Evolutionary conservation across 2,329 filamentous ascomycete species (phyloP).

Genomic region (Diatrype stigma): DNA sequence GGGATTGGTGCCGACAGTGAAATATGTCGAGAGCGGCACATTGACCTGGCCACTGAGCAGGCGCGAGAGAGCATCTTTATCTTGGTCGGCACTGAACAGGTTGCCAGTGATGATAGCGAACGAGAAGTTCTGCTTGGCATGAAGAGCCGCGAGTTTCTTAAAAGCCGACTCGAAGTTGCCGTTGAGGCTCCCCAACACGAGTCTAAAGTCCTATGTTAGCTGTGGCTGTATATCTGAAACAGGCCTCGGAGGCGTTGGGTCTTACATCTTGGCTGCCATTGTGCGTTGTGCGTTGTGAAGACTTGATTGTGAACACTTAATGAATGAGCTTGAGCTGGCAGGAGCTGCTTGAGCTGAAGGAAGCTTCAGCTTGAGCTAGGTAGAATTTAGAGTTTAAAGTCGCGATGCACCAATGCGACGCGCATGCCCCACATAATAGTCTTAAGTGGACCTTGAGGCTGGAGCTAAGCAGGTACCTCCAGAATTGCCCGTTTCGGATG

Average conservation of each 20-base stretch:
- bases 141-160: conserved; percentile 72
- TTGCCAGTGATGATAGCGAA: conserved; percentile 83
- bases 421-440: neutral
- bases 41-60: conserved; percentile 69
- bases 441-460: neutral
- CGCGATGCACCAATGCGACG: neutral
- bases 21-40: conserved; percentile 84
- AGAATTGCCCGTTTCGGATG: neutral
- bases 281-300: conserved; percentile 1
- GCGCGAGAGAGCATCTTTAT: conserved; percentile 54
- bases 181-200: conserved; percentile 79
- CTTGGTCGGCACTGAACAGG: conserved; percentile 63
- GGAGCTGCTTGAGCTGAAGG: neutral
- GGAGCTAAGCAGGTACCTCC: neutral
- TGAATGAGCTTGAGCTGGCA: no score
- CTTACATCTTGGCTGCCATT: conserved; percentile 50
- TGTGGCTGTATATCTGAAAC: neutral
- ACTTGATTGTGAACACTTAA: no score
- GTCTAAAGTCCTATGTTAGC: conserved; percentile 39
- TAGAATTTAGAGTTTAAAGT: neutral
- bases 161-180: conserved; percentile 75
- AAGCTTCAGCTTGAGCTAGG: neutral
- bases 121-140: conserved; percentile 82
- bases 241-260: no score
- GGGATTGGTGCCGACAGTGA: conserved; percentile 71